Percentiles rank a stretch among this genome's conserved stretches.
phyloP scores from a whole-genome alignment of 2,329 filamentous ascomycete genomes.

The Penicillium sp. region DNA sequence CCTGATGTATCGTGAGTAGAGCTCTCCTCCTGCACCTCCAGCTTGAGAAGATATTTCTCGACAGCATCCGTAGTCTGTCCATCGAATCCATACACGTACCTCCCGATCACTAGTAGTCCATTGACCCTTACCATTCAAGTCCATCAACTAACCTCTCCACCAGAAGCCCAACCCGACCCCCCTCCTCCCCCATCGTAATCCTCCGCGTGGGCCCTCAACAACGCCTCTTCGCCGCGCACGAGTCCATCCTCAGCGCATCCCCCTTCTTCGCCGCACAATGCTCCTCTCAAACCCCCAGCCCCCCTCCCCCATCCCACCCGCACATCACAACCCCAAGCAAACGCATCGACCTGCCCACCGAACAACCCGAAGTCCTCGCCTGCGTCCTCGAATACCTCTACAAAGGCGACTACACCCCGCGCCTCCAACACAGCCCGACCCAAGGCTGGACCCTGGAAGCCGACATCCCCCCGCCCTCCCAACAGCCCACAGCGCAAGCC shows the following conservation, averaged over 20 bases:
- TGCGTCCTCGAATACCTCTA: conserved; percentile 89
- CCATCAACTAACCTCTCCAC: not conserved
- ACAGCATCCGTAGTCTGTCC: no score
- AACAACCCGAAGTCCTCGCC: conserved; percentile 88
- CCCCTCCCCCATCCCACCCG: conserved; percentile 9
- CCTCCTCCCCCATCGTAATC: conserved; percentile 73
- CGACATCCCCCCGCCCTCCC: conserved; percentile 44
- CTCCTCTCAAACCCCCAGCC: conserved; percentile 52
- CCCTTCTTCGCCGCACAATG: conserved; percentile 74
- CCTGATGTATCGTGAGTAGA: conserved; percentile 39
- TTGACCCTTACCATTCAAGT: not conserved
- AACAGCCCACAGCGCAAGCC: not conserved
- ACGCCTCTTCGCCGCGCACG: conserved; percentile 87
- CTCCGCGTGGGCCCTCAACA: conserved; percentile 78
- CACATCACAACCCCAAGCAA: conserved; percentile 51
- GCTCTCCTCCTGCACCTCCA: not conserved
- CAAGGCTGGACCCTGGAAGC: conserved; percentile 82
- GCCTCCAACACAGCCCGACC: conserved; percentile 78
- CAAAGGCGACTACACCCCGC: conserved; percentile 90
- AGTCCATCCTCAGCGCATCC: conserved; percentile 77
- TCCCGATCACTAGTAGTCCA: not conserved
- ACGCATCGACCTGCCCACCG: conserved; percentile 77
- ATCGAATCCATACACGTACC: not conserved
- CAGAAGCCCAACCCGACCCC: conserved; percentile 54
- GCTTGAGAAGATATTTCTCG: not conserved